Base-by-base conservation (phyloP, 352 stramenopile genomes). In the Phytophthora fragariae region DNA sequence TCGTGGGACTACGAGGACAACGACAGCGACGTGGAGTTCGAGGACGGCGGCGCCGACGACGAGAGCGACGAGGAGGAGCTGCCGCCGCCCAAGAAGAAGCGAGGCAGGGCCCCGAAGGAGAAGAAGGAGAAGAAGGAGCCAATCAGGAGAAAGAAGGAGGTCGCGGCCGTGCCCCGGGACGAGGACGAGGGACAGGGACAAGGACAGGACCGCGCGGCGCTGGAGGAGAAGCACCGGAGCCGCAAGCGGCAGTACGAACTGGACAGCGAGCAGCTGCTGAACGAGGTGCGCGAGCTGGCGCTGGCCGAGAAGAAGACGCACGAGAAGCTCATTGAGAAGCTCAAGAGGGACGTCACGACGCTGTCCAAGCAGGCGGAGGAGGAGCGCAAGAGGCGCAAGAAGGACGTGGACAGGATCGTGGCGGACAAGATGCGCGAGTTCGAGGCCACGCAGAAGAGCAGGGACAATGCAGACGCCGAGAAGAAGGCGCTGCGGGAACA, bases 241-340 rank as follows among this genome's bases (percentile, higher is more conserved):
- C 79, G 88, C 62, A 84, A 80, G 63, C 66, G 89, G 77, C 77
- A 92, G 50, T 85, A 78, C n/a, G 82, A 92, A 62, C 77, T 65
- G 11, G 87, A 96, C 68, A 86, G 79, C 21, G 85, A 91, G 65
- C 73, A 81, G 31, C 53, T 96, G 68, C 72, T 96, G 41, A 57
- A 81, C 35, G 85, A 96, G 50, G 83, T 90, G 24, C 83, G 81
- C 24, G 70, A 69, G 8, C 70, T 94, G 10, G 85, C 86, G 1
- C 72, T 82, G 62, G 79, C 90, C 44, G 86, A 93, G 68, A 91
- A 92, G 56, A 86, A 89, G 52, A 86, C 77, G 59, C 91, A 96
- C 65, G 83, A 93, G 47, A 83, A 88, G 50, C 74, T 93, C 24
- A 84, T 93, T 33, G 63, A 82, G 46, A 92, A 90, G 69, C 65